Percentiles rank a stretch among this genome's conserved stretches.
Evolutionary conservation across 1,284 basidiomycete genomes (phyloP).

Genomic region (Calocybe gambosa): DNA sequence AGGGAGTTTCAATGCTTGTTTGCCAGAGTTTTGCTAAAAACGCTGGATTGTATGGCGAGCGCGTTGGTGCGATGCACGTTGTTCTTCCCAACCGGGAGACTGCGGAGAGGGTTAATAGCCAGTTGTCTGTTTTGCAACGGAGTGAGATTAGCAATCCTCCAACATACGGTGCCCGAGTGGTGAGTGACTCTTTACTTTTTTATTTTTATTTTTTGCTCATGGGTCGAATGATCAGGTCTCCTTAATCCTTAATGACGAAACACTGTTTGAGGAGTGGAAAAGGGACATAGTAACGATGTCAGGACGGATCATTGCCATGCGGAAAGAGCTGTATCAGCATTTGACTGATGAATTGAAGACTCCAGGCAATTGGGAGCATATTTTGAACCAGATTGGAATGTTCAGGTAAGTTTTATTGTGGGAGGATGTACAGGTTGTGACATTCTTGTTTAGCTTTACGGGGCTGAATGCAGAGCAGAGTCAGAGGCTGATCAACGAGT

Average conservation of each 20-base stretch:
- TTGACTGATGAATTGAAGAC: conserved; percentile 84
- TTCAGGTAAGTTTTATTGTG: conserved; percentile 57
- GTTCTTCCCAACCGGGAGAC: conserved; percentile 58
- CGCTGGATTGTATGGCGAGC: conserved; percentile 89
- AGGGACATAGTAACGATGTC: conserved; percentile 90
- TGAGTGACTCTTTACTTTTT: conserved; percentile 30
- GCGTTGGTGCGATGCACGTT: conserved; percentile 81
- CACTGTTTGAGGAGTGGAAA: conserved; percentile 84
- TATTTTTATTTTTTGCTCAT: background rate
- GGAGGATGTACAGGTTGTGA: too few relatives aligned
- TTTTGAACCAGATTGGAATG: conserved; percentile 89
- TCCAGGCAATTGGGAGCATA: conserved; percentile 90
- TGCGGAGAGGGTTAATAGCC: conserved; percentile 72
- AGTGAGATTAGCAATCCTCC: conserved; percentile 95
- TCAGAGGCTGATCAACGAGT: conserved; percentile 66
- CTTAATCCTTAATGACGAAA: conserved; percentile 69
- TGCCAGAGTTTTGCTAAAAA: conserved; percentile 98
- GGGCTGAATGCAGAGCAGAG: conserved; percentile 69
- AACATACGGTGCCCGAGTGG: conserved; percentile 84
- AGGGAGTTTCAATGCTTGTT: conserved; percentile 73
- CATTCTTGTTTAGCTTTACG: conserved; percentile 76
- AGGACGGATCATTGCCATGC: conserved; percentile 85
- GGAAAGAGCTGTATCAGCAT: conserved; percentile 72
- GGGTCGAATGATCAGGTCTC: conserved; percentile 50
- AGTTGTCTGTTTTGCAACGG: conserved; percentile 82